Percentiles rank a stretch among this genome's conserved stretches.
phyloP scores from a whole-genome alignment of 2,329 filamentous ascomycete genomes.

The Pestalotiopsis sp. region DNA sequence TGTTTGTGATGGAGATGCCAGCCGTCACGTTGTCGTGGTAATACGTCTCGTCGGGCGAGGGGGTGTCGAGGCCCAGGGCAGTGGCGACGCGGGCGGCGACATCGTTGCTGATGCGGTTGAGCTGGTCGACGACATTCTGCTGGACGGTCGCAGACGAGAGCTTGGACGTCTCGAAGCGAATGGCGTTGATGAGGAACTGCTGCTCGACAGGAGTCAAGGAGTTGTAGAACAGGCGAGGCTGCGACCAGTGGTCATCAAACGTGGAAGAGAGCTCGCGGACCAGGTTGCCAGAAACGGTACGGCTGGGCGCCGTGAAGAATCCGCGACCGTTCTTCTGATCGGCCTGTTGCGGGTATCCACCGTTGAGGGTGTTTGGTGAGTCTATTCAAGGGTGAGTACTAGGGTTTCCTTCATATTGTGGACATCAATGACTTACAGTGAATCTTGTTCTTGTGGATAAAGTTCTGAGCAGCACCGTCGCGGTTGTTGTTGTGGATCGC shows the following conservation, averaged over 20 bases:
- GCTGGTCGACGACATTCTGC: slow-evolving; percentile 66
- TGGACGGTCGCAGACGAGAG: slow-evolving; percentile 60
- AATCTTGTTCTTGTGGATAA: slow-evolving; percentile 67
- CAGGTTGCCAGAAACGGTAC: slow-evolving; percentile 54
- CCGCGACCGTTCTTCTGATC: slow-evolving; percentile 65
- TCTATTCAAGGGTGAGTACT: slow-evolving; percentile 39
- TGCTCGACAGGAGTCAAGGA: slow-evolving; percentile 67
- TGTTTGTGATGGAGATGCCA: slow-evolving; percentile 61
- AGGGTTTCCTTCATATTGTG: background rate
- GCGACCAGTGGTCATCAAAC: slow-evolving; percentile 73
- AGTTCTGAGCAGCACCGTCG: slow-evolving; percentile 70
- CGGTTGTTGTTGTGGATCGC: slow-evolving; percentile 67
- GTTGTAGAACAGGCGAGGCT: slow-evolving; percentile 75
- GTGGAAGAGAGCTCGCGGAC: slow-evolving; percentile 61
- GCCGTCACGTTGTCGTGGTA: slow-evolving; percentile 71
- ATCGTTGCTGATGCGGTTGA: slow-evolving; percentile 71
- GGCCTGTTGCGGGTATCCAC: slow-evolving; percentile 65
- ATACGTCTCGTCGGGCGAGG: slow-evolving; percentile 61
- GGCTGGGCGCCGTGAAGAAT: slow-evolving; percentile 69
- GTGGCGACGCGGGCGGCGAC: slow-evolving; percentile 65
- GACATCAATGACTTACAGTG: slow-evolving; percentile 44
- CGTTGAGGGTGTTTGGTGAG: slow-evolving; percentile 68
- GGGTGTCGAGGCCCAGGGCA: slow-evolving; percentile 61
- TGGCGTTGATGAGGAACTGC: slow-evolving; percentile 73
- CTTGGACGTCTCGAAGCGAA: slow-evolving; percentile 70